Evolutionary conservation across 768 basidiomycete genomes (phyloP), one percentile per base, ranked within the genome.

Genomic region (Rhizopogon vulgaris): DNA sequence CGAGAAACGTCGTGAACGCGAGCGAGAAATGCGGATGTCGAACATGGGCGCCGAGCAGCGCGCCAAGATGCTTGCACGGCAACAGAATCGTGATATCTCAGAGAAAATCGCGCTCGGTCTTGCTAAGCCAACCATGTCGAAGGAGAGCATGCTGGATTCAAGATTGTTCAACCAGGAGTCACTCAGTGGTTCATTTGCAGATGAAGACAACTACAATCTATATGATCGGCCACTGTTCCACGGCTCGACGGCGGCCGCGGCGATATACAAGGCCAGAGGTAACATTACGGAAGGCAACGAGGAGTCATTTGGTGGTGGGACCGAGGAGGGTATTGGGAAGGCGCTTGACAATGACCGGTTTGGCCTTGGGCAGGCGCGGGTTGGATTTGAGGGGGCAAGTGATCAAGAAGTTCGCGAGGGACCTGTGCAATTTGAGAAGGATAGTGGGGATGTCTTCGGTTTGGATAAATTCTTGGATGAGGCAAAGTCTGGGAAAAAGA

Each of bases 361-460:
- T 67, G 85, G 84, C 24, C 74, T 99, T 18, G 96, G 95, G 15
- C 83, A 84, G 56, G 84, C 88, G 4, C 76, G 77, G 52, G 76
- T 89, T 59, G 94, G 94, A 22, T 97, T 98, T 63, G 92, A 95
- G 65, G 95, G 95, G 43, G 90, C 94, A 12, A 76, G 75, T 38
- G 87, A 88, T 17, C 88, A 89, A 65, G 93, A 94, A 64, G 77
- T 87, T 25, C 73, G 85, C 51, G 90, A 92, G 61, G 96, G 96
- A 1, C 96, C 96, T 22, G 96, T 99, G 38, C 93, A 97, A 63
- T 99, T 99, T 63, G 96, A 99, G 76, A 96, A 97, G 74, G 95
- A 99, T 63, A 84, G 87, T 1, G 80, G 84, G n/a, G 95, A 97
- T 77, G 92, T 97, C 17, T 97, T 97, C 64, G 95, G 95, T 56